These are phyloP conservation scores for Byssochlamys sp. DNA, from an alignment of 2,329 filamentous ascomycete species.

Conservation along the genomic window DNA sequence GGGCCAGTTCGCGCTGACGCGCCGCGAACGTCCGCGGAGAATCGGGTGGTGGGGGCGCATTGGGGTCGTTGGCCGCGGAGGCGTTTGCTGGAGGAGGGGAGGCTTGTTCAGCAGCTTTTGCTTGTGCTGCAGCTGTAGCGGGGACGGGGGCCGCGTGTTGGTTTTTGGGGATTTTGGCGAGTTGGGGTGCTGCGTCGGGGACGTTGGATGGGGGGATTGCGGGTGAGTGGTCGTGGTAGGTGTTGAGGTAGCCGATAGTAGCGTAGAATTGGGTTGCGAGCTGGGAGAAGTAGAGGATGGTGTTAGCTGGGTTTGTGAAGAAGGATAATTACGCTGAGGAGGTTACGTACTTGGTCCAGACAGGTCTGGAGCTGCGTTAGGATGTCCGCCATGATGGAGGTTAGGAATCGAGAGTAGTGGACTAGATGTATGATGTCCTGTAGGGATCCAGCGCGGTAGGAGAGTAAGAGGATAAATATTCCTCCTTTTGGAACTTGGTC, in stretches of 20 bases:
- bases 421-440: background rate
- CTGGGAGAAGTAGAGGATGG: constrained; percentile 13
- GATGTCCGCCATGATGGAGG: constrained; percentile 34
- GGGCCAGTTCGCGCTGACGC: constrained; percentile 39
- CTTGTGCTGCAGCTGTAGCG: constrained; percentile 14
- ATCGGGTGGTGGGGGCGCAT: constrained; percentile 30
- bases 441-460: background rate
- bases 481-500: too few species aligned
- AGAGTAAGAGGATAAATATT: too few species aligned
- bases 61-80: constrained; percentile 19
- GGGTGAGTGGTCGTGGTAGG: constrained; percentile 37
- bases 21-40: constrained; percentile 32
- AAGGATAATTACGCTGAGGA: background rate
- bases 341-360: constrained; percentile 35
- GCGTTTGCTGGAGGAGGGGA: constrained; percentile 10
- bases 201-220: constrained; percentile 23
- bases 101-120: constrained; percentile 10
- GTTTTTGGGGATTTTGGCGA: constrained; percentile 35
- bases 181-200: constrained; percentile 25
- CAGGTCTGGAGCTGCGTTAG: constrained; percentile 43
- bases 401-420: background rate
- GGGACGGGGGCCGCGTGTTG: constrained; percentile 25
- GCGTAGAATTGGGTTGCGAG: constrained; percentile 45
- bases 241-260: constrained; percentile 39
- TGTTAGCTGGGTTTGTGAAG: constrained; percentile 1